Evolutionary conservation across 2,329 filamentous ascomycete species (phyloP), one percentile per base, ranked within the genome.

Genomic region (Epichloe brachyelytri): DNA sequence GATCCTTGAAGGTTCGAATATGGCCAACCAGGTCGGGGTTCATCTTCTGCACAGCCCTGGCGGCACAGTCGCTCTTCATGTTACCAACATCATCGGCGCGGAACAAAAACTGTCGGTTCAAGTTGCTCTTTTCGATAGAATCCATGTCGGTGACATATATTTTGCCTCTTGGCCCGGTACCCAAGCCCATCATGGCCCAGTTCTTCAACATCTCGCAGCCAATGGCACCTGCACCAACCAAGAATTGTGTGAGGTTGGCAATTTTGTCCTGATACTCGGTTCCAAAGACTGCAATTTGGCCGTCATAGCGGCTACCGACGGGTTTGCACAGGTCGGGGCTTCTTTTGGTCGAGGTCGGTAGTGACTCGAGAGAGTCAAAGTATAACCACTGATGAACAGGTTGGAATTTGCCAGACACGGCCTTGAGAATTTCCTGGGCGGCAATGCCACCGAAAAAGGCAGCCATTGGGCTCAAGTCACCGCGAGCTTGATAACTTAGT

Each of bases 131-230:
- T 72, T 98, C 93, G 60, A 98, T 98, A 50, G 90, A 90, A 64
- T 98, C 93, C 82, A 95, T 97, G 65, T 98, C 93, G 14, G 94
- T 97, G 47, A 98, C 86, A 53, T 75, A 88, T 62, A 98, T 94
- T 68, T 86, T 85, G 61, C 93, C 93, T 46, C 89, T 79, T 3
- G 88, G 87, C 4, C 93, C 93, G 44, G 86, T 87, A 43, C 85
- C 91, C 33, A 98, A 75, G 58, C 93, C 93, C 66, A 97, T 95
- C 90, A 98, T 94, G 37, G 94, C 91, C 90, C 93, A 98, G 69
- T 97, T 97, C 80, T 98, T 98, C 59, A 98, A 74, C 86, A 97
- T 98, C 65, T 98, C 93, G 63, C 93, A 98, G 44, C 93, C 93
- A 66, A 98, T 98, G 56, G 94, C 93, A 61, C 93, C 93, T 45